phyloP scores from a whole-genome alignment of 306 rosid species.

The Prosopis cineraria region DNA sequence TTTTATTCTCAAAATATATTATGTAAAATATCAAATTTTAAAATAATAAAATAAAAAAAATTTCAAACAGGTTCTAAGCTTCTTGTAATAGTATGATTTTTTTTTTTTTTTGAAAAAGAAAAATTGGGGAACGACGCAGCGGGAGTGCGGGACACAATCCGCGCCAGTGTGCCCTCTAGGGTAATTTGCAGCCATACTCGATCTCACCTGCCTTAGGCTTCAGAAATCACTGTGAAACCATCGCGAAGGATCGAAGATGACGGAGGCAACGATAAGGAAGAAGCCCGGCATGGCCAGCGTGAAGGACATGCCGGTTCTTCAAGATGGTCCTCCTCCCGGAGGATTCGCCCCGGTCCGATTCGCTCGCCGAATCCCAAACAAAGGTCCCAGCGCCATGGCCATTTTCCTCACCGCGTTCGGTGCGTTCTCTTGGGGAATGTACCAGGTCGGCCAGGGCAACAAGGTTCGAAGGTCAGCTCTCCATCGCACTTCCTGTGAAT shows the following conservation, averaged over 20 bases:
- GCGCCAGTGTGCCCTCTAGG: background rate
- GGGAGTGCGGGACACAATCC: background rate
- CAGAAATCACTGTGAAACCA: background rate
- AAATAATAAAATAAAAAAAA: too few species aligned
- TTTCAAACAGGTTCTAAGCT: too few species aligned
- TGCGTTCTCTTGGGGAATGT: slow-evolving; percentile 96
- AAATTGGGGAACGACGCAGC: background rate
- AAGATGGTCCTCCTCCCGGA: slow-evolving; percentile 99
- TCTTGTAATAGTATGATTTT: too few species aligned
- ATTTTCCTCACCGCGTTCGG: slow-evolving; percentile 79
- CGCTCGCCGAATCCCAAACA: slow-evolving; percentile 97
- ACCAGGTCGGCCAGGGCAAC: slow-evolving; percentile 97
- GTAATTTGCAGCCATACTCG: background rate
- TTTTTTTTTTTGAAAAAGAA: too few species aligned
- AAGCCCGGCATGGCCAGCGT: slow-evolving; percentile 98
- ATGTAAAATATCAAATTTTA: too few species aligned
- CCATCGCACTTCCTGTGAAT: background rate
- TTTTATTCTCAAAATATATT: too few species aligned
- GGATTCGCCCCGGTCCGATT: slow-evolving; percentile 95
- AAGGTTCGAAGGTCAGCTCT: slow-evolving; percentile 78
- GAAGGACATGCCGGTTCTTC: slow-evolving; percentile 97
- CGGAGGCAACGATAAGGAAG: slow-evolving; percentile 88
- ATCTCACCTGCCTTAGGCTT: background rate
- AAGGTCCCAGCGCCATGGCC: slow-evolving; percentile 88
- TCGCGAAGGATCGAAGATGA: slow-evolving; percentile 53